phyloP scores from a whole-genome alignment of 257 asterid species.

The Buddleja alternifolia region DNA sequence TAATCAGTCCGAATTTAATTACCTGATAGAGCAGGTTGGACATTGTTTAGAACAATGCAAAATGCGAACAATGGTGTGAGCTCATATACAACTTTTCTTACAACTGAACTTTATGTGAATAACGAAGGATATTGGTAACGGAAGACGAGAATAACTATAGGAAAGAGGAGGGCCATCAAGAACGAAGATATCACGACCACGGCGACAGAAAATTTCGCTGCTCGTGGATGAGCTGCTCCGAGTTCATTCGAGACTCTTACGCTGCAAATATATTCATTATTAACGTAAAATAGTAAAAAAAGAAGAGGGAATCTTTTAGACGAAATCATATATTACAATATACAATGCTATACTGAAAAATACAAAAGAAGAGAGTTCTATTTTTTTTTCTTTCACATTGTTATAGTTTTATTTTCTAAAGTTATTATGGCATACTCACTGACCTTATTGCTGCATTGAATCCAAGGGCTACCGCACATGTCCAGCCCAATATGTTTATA shows the following conservation, averaged over 20 bases:
- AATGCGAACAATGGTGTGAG: conserved; percentile 49
- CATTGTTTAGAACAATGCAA: conserved; percentile 41
- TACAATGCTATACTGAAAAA: too few relatives aligned
- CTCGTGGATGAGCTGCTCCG: conserved; percentile 50
- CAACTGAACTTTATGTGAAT: conserved; percentile 4
- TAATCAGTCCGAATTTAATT: neutral
- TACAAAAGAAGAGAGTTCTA: too few relatives aligned
- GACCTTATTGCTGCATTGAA: conserved; percentile 29
- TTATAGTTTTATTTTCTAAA: neutral
- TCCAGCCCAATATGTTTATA: conserved; percentile 28
- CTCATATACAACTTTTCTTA: conserved; percentile 28
- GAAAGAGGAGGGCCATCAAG: conserved; percentile 32
- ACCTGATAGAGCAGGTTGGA: conserved; percentile 42
- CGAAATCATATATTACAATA: too few relatives aligned
- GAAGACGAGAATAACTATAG: conserved; percentile 25
- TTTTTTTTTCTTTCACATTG: too few relatives aligned
- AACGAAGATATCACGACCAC: conserved; percentile 41
- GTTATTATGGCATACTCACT: neutral
- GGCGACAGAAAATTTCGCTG: conserved; percentile 41
- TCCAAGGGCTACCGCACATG: conserved; percentile 25
- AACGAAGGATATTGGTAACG: conserved; percentile 16
- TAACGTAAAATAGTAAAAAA: neutral
- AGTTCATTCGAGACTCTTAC: conserved; percentile 50
- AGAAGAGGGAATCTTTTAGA: neutral
- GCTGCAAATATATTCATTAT: conserved; percentile 18